These are phyloP conservation scores for Alternaria arbusti DNA, from an alignment of 2,329 filamentous ascomycete species.

Conservation along the genomic window DNA sequence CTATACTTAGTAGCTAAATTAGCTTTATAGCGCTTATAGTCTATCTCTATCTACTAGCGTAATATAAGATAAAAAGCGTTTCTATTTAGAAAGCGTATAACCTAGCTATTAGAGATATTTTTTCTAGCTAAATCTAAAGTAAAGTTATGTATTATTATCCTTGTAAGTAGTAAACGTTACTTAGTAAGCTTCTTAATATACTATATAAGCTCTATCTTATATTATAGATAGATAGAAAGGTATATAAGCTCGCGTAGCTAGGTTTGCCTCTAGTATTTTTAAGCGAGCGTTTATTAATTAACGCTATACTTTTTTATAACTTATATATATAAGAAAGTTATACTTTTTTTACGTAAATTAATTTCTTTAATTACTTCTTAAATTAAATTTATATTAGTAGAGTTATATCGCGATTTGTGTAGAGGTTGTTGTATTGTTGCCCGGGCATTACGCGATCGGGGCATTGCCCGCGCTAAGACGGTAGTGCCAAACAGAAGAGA, in stretches of 20 bases:
- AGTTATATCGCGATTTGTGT: too few relatives aligned
- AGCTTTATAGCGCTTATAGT: conserved; percentile 9
- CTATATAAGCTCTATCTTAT: conserved; percentile 21
- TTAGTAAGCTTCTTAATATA: conserved; percentile 22
- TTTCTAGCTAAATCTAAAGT: background rate
- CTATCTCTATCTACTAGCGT: background rate
- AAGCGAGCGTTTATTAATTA: too few relatives aligned
- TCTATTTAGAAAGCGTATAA: background rate
- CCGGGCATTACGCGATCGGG: too few relatives aligned
- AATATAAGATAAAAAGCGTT: background rate
- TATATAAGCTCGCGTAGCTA: too few relatives aligned
- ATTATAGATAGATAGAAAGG: background rate
- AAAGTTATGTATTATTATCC: background rate
- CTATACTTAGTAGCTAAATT: conserved; percentile 23
- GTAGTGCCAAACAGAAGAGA: background rate
- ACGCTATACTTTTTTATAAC: too few relatives aligned
- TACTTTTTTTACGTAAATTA: too few relatives aligned
- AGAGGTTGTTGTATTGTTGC: too few relatives aligned
- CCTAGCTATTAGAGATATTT: background rate
- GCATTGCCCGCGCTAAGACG: too few relatives aligned
- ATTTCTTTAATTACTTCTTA: too few relatives aligned
- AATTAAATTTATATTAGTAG: too few relatives aligned
- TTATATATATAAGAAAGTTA: too few relatives aligned
- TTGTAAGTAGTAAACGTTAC: conserved; percentile 18
- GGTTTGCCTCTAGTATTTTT: too few relatives aligned